phyloP scores from a whole-genome alignment of 1,139 yeast species.

The Petasospora fabianii region DNA sequence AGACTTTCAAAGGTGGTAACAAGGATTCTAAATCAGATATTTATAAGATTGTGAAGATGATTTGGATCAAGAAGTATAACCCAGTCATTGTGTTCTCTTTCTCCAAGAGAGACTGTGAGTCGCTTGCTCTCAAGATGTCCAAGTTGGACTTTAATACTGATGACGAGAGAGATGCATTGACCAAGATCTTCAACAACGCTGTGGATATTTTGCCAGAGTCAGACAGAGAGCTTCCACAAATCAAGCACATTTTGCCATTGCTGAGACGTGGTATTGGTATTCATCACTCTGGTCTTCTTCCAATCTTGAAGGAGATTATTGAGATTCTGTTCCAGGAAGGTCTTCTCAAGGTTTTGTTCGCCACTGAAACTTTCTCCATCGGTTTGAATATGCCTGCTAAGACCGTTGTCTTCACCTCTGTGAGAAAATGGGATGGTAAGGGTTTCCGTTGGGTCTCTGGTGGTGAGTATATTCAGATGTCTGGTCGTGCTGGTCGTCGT shows the following conservation, averaged over 20 bases:
- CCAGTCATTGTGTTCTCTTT: slow-evolving; percentile 98
- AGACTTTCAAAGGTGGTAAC: slow-evolving; percentile 86
- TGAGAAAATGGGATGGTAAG: slow-evolving; percentile 96
- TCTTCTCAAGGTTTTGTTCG: slow-evolving; percentile 85
- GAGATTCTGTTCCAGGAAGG: slow-evolving; percentile 98
- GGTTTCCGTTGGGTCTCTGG: slow-evolving; percentile 99
- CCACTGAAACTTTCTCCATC: slow-evolving; percentile 97
- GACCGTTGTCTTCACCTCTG: slow-evolving; percentile 96
- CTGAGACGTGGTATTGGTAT: slow-evolving; percentile 95
- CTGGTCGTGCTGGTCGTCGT: slow-evolving; percentile 99
- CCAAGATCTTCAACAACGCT: slow-evolving; percentile 87
- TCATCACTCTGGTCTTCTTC: slow-evolving; percentile 95
- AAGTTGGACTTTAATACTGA: slow-evolving; percentile 89
- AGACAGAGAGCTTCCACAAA: slow-evolving; percentile 91
- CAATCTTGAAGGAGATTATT: slow-evolving; percentile 92
- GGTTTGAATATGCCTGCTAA: slow-evolving; percentile 98
- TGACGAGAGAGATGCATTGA: slow-evolving; percentile 85
- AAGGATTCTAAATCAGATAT: slow-evolving; percentile 87
- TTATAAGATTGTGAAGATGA: slow-evolving; percentile 95
- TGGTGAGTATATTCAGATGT: slow-evolving; percentile 99
- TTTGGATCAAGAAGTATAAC: slow-evolving; percentile 90
- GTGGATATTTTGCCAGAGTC: slow-evolving; percentile 81
- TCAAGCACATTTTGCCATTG: slow-evolving; percentile 83
- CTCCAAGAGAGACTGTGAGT: slow-evolving; percentile 94
- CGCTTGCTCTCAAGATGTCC: slow-evolving; percentile 89